Conservation (phyloP, 2,329 filamentous ascomycete genomes). For the Phaeosphaeria sp. region DNA sequence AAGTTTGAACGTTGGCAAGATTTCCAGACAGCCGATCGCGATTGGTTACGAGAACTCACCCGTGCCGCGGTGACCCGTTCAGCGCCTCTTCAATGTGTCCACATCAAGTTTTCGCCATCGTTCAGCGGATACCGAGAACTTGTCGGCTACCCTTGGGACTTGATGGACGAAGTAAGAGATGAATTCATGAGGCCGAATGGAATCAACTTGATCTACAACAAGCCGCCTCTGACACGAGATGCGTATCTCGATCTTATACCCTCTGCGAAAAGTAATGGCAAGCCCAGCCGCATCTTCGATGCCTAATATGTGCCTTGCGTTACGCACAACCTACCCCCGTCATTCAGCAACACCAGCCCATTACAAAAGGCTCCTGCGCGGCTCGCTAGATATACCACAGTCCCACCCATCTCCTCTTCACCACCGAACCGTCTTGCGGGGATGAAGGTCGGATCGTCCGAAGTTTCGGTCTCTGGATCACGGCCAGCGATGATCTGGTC, state of each 20-base stretch:
- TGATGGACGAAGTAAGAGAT: slow-evolving; percentile 14
- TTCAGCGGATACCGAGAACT: background rate
- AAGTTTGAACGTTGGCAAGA: slow-evolving; percentile 6
- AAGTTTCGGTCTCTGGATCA: slow-evolving; percentile 5
- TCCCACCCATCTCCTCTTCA: slow-evolving; percentile 52
- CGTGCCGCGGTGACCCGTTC: slow-evolving; percentile 6
- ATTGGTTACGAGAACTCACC: slow-evolving; percentile 11
- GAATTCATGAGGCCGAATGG: slow-evolving; percentile 7
- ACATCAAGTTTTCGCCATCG: slow-evolving; percentile 10
- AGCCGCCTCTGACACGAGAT: background rate
- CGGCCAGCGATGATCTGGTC: slow-evolving; percentile 2
- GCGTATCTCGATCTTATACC: background rate
- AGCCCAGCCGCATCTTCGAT: background rate
- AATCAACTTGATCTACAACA: slow-evolving; percentile 11
- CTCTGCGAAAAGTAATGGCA: background rate
- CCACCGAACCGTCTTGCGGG: slow-evolving; percentile 45
- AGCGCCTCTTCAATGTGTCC: slow-evolving; percentile 9
- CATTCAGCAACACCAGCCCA: slow-evolving; percentile 15
- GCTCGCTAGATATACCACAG: slow-evolving; percentile 52
- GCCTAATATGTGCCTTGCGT: slow-evolving; percentile 19
- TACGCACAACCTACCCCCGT: slow-evolving; percentile 20
- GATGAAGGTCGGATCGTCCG: slow-evolving; percentile 8
- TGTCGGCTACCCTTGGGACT: slow-evolving; percentile 16
- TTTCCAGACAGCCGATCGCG: slow-evolving; percentile 11
- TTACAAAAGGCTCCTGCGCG: slow-evolving; percentile 50